A percentile compares a stretch with the other conserved stretches of the same genome.
Conservation (phyloP, 129 eudicot species). For the Ambrosia artemisiifolia region DNA sequence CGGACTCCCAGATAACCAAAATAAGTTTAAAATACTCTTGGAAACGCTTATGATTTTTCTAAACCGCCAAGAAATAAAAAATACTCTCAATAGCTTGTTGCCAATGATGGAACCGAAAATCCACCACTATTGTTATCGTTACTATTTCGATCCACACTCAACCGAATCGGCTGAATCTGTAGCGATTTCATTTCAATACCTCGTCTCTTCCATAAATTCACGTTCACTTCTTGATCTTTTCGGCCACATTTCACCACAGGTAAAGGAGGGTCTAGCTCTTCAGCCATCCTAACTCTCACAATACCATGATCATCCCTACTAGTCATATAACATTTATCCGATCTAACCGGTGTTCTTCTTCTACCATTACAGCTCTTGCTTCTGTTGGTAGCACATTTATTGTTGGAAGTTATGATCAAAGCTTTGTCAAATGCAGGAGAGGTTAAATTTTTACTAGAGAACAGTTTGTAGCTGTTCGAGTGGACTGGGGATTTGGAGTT, state of each 20-base stretch:
- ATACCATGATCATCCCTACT: slow-evolving; percentile 29
- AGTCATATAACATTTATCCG: slow-evolving; percentile 3
- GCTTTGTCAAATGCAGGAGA: slow-evolving; percentile 25
- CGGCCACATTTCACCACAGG: slow-evolving; percentile 66
- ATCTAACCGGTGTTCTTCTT: slow-evolving; percentile 5
- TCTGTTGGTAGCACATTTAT: slow-evolving; percentile 21
- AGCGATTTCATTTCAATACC: slow-evolving; percentile 38
- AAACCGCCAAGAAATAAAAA: too few relatives aligned
- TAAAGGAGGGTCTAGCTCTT: slow-evolving; percentile 76
- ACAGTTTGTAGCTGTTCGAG: slow-evolving; percentile 46
- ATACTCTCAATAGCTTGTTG: not conserved
- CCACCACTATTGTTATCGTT: not conserved
- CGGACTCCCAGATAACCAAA: too few relatives aligned
- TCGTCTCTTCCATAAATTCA: slow-evolving; percentile 59
- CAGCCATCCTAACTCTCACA: slow-evolving; percentile 27
- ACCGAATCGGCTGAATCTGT: slow-evolving; percentile 49
- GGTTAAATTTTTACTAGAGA: slow-evolving; percentile 41
- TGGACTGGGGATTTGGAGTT: slow-evolving; percentile 27
- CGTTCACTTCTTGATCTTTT: slow-evolving; percentile 26
- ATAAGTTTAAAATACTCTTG: too few relatives aligned
- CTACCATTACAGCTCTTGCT: slow-evolving; percentile 27
- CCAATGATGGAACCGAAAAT: slow-evolving; percentile 3
- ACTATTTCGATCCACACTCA: not conserved
- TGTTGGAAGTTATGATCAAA: not conserved
- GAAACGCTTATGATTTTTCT: too few relatives aligned